Conservation (phyloP, 208 protist species). For the Wallacemonas rigidus region DNA sequence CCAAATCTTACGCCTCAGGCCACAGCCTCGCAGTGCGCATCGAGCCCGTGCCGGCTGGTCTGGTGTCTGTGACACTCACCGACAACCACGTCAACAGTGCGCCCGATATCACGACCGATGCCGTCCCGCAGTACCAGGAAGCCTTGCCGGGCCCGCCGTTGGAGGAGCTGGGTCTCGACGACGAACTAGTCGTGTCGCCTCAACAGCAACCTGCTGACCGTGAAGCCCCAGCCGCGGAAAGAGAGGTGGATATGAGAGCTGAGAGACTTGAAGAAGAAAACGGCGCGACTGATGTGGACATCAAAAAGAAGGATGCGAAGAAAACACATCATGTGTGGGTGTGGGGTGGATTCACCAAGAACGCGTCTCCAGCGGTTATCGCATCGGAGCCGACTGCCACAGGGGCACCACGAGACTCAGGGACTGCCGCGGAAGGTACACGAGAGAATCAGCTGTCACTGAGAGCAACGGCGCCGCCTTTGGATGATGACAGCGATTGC, state of each 20-base stretch:
- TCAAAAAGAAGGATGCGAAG: background rate
- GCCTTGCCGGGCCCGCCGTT: slow-evolving; percentile 8
- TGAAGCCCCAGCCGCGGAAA: background rate
- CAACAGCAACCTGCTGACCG: too few species aligned
- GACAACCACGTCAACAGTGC: background rate
- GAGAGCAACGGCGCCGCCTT: background rate
- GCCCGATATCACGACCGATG: too few species aligned
- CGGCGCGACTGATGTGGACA: background rate
- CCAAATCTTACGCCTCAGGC: background rate
- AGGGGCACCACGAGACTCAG: too few species aligned
- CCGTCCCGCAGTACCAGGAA: background rate
- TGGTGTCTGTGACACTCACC: background rate
- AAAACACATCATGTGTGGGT: background rate
- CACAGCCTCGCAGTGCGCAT: background rate
- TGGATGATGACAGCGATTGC: background rate
- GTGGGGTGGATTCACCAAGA: slow-evolving; percentile 8
- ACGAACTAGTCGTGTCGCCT: too few species aligned
- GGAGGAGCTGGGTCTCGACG: background rate
- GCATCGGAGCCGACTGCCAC: background rate
- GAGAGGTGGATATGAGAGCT: background rate
- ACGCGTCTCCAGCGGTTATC: background rate
- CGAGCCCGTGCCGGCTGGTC: background rate
- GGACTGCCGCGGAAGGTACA: too few species aligned
- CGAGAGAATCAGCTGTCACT: too few species aligned
- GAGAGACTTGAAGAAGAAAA: background rate